Conservation (phyloP, 768 basidiomycete species). For the Mycena galopus region DNA sequence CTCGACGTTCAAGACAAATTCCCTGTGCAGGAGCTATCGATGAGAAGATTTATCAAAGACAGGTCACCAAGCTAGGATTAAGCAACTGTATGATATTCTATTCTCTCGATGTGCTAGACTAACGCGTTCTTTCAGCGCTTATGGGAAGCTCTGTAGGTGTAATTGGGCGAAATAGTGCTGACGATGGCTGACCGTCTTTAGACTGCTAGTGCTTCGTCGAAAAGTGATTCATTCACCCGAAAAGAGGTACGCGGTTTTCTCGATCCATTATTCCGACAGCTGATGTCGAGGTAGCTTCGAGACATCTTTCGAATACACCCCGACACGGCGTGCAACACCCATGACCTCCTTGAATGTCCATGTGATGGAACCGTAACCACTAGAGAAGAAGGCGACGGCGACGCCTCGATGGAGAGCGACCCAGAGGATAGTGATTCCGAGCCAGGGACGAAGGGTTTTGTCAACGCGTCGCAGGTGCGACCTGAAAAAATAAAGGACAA, state of each 20-base stretch:
- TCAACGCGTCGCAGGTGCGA: slow-evolving; percentile 74
- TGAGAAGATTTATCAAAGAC: slow-evolving; percentile 94
- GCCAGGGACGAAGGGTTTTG: slow-evolving; percentile 61
- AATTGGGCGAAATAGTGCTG: neutral
- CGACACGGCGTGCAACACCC: slow-evolving; percentile 88
- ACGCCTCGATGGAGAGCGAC: slow-evolving; percentile 48
- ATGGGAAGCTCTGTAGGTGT: slow-evolving; percentile 60
- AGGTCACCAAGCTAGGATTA: slow-evolving; percentile 93
- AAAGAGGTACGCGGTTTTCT: slow-evolving; percentile 74
- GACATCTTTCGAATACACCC: slow-evolving; percentile 93
- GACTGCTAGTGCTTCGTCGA: slow-evolving; percentile 62
- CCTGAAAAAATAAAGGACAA: slow-evolving; percentile 60
- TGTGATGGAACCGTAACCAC: slow-evolving; percentile 62
- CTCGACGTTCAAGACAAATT: neutral
- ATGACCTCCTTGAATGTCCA: slow-evolving; percentile 88
- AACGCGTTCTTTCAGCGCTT: slow-evolving; percentile 60
- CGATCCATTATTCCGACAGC: neutral
- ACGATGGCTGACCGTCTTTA: slow-evolving; percentile 1
- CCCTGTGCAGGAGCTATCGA: slow-evolving; percentile 80
- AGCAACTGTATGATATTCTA: slow-evolving; percentile 71
- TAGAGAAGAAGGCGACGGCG: slow-evolving; percentile 44
- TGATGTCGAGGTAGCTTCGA: slow-evolving; percentile 68
- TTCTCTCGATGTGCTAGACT: neutral
- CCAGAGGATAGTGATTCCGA: slow-evolving; percentile 27
- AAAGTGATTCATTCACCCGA: slow-evolving; percentile 87